A percentile compares a stretch with the other conserved stretches of the same genome.
Evolutionary conservation across 306 rosid species (phyloP).

Genomic region (Neltuma alba): DNA sequence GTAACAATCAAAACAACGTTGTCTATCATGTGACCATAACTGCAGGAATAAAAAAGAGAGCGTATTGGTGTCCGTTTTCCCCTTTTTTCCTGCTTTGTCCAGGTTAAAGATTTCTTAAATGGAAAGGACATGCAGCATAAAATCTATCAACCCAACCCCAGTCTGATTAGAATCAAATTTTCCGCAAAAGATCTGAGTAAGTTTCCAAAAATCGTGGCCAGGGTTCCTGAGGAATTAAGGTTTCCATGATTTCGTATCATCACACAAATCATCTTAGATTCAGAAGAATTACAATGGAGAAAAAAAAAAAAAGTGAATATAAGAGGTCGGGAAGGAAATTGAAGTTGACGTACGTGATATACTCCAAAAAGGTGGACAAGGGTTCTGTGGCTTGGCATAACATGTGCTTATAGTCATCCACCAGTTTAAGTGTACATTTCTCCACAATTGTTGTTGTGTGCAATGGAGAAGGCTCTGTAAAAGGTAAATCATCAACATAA

Average conservation of each 20-base stretch:
- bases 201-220: background rate
- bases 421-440: conserved; percentile 95
- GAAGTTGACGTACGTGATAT: conserved; percentile 74
- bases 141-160: background rate
- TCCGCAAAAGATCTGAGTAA: background rate
- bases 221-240: background rate
- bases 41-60: conserved; percentile 43
- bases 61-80: conserved; percentile 18
- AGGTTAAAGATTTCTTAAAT: background rate
- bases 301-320: background rate
- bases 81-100: background rate
- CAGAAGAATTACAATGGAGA: background rate
- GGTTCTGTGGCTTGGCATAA: conserved; percentile 96
- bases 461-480: conserved; percentile 97
- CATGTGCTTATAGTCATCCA: conserved; percentile 98
- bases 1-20: conserved; percentile 97
- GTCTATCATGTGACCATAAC: conserved; percentile 99
- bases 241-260: background rate
- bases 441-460: conserved; percentile 95
- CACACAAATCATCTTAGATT: background rate
- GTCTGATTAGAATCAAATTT: conserved; percentile 6
- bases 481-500: conserved; percentile 36
- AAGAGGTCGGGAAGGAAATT: background rate
- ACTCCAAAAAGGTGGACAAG: conserved; percentile 83
- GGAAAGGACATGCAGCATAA: background rate